Base-by-base conservation (phyloP, 2,329 filamentous ascomycete species). In the Aspergillus terreus region DNA sequence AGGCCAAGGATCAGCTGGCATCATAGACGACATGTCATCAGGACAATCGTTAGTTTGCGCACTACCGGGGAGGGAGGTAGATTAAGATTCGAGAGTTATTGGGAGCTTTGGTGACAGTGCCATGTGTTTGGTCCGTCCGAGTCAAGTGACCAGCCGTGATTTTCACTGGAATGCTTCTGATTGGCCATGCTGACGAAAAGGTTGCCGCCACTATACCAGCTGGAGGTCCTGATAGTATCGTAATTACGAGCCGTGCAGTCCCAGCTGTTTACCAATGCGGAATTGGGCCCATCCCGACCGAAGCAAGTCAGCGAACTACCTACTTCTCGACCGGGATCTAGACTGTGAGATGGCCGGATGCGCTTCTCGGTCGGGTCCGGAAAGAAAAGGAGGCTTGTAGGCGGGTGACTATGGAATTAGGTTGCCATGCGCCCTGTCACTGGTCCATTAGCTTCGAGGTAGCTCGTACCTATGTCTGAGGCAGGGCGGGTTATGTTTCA, bases 61-160 rank as follows among this genome's bases (percentile, higher is more conserved):
- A 9, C 27, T 11, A 30, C 27, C 27, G 7, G 27, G 27, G 6
- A 38, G 35, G 35, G 4, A 38, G 11, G 35, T 38, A n/a, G 35
- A 38, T 38, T 38, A 38, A 42, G 19, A 42, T n/a, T 42, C 23
- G 14, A 42, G 19, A 42, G 17, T 21, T 17, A 21, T 17, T 42
- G 40, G 40, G 19, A 48, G 38, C 43, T 50, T 27, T 12, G 47
- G 52, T 57, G 51, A 55, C 50, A 58, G 46, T 52, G 47, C 56
- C 54, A 55, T 54, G 51, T 55, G 49, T 54, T 49, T 57, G 55
- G 58, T 48, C 40, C 33, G 44, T 33, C 36, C 38, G 46, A 61
- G 67, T 72, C 69, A 68, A 68, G 65, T 71, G 69, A 72, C 69
- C 69, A 65, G 56, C 62, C 56, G 61, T 62, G 60, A 63, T 70